Evolutionary conservation across 2,329 filamentous ascomycete genomes (phyloP), one percentile per base, ranked within the genome.

Genomic region (Phyllachora maydis): DNA sequence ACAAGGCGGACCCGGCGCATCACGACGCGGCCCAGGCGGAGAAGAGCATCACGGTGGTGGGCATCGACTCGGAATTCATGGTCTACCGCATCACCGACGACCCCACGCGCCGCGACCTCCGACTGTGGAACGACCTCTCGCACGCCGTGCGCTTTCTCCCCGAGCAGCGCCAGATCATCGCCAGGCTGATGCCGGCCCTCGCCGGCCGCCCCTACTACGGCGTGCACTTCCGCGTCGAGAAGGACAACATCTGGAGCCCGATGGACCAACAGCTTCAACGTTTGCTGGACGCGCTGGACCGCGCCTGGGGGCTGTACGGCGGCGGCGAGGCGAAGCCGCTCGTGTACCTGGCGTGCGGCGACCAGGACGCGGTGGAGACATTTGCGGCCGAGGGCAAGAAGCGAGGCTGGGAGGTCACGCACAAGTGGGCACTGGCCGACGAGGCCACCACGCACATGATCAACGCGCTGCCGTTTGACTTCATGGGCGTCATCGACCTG

Each of bases 1-100:
- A n/a, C n/a, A 26, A 29, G 11, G 30, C 30, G 1, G 28, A 13
- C 11, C 8, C 8, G 11, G n/a, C n/a, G n/a, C n/a, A n/a, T n/a
- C n/a, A n/a, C n/a, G 26, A 27, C 5, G 8, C 26, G 19, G 30
- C 19, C 11, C 23, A 27, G 10, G 22, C 30, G 15, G 23, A 18
- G 11, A 31, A 32, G 23, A 39, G 42, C 18, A 41, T 45, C 16
- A 45, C 37, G 0, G 24, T 43, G 2, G 29, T 47, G n/a, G 26
- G 29, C 9, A 38, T 45, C 15, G 32, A 34, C 21, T 34, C 38
- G 2, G 30, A 40, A 22, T 47, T 47, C 26, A 28, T 47, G 11
- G 19, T 46, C n/a, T 47, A 38, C 29, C 35, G 41, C 23, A 30
- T 47, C 21, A 46, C 38, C n/a, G 45, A 47, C 29, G 45, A 47